Evolutionary conservation across 139 green algal genomes (phyloP).

Genomic region (Desmodesmus armatus): DNA sequence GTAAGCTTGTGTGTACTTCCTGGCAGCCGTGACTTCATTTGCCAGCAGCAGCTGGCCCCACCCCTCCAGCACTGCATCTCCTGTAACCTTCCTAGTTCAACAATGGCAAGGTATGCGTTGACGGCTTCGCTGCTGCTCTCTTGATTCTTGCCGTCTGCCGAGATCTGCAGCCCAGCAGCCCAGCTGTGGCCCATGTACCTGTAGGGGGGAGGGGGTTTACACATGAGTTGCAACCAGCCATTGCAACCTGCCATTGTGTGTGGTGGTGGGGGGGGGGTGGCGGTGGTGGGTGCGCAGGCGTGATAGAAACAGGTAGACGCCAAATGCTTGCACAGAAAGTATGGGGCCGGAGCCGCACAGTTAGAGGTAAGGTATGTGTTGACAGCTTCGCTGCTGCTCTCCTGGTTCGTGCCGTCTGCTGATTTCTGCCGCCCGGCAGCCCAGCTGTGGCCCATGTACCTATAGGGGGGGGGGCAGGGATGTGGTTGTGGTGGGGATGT

Average conservation of each 20-base stretch:
- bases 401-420: constrained; percentile 19
- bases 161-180: constrained; percentile 12
- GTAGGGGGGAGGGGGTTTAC: too few species aligned
- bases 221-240: too few species aligned
- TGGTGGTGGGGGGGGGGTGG: too few species aligned
- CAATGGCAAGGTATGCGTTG: background rate
- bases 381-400: too few species aligned
- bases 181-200: constrained; percentile 27
- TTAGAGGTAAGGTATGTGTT: too few species aligned
- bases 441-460: constrained; percentile 26
- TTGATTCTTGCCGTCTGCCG: constrained; percentile 20
- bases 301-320: too few species aligned
- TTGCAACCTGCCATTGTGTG: too few species aligned
- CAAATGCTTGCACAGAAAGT: background rate
- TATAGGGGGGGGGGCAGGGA: too few species aligned
- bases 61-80: background rate
- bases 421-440: constrained; percentile 1
- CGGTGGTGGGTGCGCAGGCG: too few species aligned
- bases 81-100: background rate
- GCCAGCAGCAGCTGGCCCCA: constrained; percentile 24
- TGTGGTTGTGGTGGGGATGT: too few species aligned
- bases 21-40: constrained; percentile 2
- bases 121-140: constrained; percentile 26
- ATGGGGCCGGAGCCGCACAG: too few species aligned
- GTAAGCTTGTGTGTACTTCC: constrained; percentile 11